A percentile compares a stretch with the other conserved stretches of the same genome.
These are phyloP conservation scores for Pythium aquatile DNA, from an alignment of 352 stramenopile species.

Conservation along the genomic window DNA sequence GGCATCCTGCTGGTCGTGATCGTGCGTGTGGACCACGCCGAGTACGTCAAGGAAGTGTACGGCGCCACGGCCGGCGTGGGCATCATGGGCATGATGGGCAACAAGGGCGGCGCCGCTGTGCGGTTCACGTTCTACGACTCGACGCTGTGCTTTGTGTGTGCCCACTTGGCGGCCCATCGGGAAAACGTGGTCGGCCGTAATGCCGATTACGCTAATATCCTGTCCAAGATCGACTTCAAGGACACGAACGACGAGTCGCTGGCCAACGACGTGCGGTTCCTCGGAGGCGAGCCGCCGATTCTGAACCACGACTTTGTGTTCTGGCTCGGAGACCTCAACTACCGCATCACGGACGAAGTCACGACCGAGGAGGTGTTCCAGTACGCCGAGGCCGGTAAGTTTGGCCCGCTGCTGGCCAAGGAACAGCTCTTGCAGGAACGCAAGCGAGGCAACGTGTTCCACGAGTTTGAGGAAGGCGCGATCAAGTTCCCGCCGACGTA, in stretches of 20 bases:
- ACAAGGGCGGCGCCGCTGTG: constrained; percentile 97
- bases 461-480: constrained; percentile 88
- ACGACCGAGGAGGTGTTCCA: constrained; percentile 76
- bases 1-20: constrained; percentile 97
- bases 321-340: constrained; percentile 94
- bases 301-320: constrained; percentile 99
- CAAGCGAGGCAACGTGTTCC: constrained; percentile 70
- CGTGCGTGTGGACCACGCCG: constrained; percentile 76
- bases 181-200: constrained; percentile 98
- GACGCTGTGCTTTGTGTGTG: constrained; percentile 98
- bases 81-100: constrained; percentile 99
- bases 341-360: constrained; percentile 83
- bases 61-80: constrained; percentile 93
- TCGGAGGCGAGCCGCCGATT: constrained; percentile 70
- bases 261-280: constrained; percentile 33
- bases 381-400: constrained; percentile 41
- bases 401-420: constrained; percentile 37
- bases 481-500: constrained; percentile 96
- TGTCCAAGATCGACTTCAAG: constrained; percentile 94
- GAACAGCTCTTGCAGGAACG: constrained; percentile 78
- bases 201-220: constrained; percentile 97
- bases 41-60: constrained; percentile 86
- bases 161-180: constrained; percentile 97
- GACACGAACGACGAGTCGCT: constrained; percentile 33
- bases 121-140: constrained; percentile 97